Evolutionary conservation across 352 stramenopile species (phyloP).

Genomic region (Phytophthora sojae): DNA sequence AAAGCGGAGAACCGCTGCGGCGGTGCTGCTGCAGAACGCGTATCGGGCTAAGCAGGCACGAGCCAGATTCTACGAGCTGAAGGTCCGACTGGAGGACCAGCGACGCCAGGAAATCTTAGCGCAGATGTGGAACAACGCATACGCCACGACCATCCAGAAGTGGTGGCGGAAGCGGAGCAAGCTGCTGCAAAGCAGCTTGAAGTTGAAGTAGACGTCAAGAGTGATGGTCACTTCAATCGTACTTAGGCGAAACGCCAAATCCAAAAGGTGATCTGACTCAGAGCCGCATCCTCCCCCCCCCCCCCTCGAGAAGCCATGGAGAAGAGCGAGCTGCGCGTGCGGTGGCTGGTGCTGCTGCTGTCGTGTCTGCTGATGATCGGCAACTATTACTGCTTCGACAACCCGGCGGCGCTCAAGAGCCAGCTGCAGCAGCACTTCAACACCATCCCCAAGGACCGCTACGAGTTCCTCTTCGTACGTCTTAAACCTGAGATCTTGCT

Average conservation of each 20-base stretch:
- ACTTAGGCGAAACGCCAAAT: slow-evolving; percentile 30
- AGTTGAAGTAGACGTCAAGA: slow-evolving; percentile 6
- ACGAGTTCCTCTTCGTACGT: slow-evolving; percentile 86
- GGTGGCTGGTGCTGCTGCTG: slow-evolving; percentile 89
- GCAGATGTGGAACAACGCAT: slow-evolving; percentile 78
- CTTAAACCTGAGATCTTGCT: not conserved
- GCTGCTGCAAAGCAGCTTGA: slow-evolving; percentile 5
- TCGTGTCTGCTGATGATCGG: slow-evolving; percentile 91
- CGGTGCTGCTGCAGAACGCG: slow-evolving; percentile 60
- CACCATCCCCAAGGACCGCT: slow-evolving; percentile 73
- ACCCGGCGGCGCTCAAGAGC: slow-evolving; percentile 87
- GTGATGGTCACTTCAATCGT: slow-evolving; percentile 22
- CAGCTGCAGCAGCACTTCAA: slow-evolving; percentile 89
- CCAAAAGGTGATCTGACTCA: slow-evolving; percentile 15
- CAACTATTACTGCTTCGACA: slow-evolving; percentile 94
- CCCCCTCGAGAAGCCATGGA: slow-evolving; percentile 39
- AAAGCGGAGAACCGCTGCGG: slow-evolving; percentile 36
- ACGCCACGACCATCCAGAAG: slow-evolving; percentile 69
- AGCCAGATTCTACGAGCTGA: slow-evolving; percentile 63
- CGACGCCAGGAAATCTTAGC: slow-evolving; percentile 56
- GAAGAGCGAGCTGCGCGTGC: slow-evolving; percentile 77
- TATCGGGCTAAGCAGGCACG: slow-evolving; percentile 72
- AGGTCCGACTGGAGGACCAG: slow-evolving; percentile 66
- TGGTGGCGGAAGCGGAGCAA: slow-evolving; percentile 51
- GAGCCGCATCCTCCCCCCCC: slow-evolving; percentile 12